Percentiles rank a stretch among this genome's conserved stretches.
Evolutionary conservation across 345 rosid species (phyloP).

Genomic region (Pistacia atlantica): DNA sequence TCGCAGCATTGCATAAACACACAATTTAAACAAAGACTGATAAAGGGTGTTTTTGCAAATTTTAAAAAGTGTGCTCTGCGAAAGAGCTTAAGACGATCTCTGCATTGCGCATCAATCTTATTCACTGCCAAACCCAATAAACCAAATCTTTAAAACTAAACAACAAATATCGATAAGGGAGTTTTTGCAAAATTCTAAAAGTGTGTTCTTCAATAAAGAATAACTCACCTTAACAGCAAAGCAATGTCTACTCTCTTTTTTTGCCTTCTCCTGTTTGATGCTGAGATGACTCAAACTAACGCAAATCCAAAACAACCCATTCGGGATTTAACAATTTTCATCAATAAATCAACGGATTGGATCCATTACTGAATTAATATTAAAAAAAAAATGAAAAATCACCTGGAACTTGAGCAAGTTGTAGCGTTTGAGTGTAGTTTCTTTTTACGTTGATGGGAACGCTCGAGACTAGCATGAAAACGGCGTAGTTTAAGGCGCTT

Average conservation of each 20-base stretch:
- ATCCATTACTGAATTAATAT: not conserved
- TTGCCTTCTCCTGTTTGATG: not conserved
- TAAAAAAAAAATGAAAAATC: not conserved
- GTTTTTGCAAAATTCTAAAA: not conserved
- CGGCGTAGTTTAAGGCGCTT: constrained; percentile 21
- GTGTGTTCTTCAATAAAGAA: constrained; percentile 1
- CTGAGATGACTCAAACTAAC: constrained; percentile 13
- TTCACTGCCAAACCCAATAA: constrained; percentile 9
- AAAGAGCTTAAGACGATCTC: constrained; percentile 82
- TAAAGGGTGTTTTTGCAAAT: too few species aligned
- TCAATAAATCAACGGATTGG: not conserved
- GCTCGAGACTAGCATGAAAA: constrained; percentile 22
- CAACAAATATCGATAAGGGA: too few species aligned
- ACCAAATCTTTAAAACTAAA: not conserved
- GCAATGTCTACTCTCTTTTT: constrained; percentile 20
- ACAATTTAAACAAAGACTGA: too few species aligned
- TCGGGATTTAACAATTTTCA: not conserved
- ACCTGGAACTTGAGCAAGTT: constrained; percentile 13
- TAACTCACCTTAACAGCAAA: constrained; percentile 29
- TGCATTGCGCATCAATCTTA: constrained; percentile 76
- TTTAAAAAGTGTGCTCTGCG: constrained; percentile 22
- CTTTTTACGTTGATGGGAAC: not conserved
- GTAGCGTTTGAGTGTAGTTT: too few species aligned
- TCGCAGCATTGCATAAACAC: too few species aligned
- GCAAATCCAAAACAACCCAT: not conserved